These are phyloP conservation scores for Polymyxa betae DNA, from an alignment of 208 protist genomes.

Conservation along the genomic window DNA sequence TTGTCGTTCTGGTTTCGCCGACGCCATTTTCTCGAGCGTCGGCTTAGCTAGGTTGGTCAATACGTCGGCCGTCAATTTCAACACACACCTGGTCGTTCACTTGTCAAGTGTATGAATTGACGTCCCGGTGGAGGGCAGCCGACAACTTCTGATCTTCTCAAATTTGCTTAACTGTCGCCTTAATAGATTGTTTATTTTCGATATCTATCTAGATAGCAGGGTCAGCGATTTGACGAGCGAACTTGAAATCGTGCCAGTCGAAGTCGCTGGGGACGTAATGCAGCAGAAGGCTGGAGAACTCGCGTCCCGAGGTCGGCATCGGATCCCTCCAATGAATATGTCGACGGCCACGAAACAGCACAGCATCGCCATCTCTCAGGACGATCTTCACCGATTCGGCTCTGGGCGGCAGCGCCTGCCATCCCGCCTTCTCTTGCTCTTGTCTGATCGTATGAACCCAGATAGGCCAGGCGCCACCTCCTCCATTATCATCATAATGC, in stretches of 20 bases:
- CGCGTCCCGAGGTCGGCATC: not conserved
- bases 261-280: slow-evolving; percentile 33
- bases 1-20: too few relatives aligned
- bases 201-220: not conserved
- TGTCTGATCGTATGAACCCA: not conserved
- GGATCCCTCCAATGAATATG: not conserved
- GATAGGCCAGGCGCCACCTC: not conserved
- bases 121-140: too few relatives aligned
- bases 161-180: too few relatives aligned
- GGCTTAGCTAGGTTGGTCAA: too few relatives aligned
- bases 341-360: slow-evolving; percentile 28
- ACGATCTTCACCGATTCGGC: not conserved
- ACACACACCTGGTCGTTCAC: too few relatives aligned
- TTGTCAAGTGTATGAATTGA: too few relatives aligned
- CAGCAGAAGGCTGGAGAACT: slow-evolving; percentile 14
- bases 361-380: not conserved
- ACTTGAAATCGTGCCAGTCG: slow-evolving; percentile 44
- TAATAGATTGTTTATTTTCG: too few relatives aligned
- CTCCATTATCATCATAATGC: slow-evolving; percentile 3
- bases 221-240: not conserved
- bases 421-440: not conserved
- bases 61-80: too few relatives aligned
- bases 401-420: not conserved
- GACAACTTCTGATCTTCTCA: too few relatives aligned
- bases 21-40: too few relatives aligned